Conservation (phyloP, 106 monocot genomes). For the Apostasia shenzhenica region DNA sequence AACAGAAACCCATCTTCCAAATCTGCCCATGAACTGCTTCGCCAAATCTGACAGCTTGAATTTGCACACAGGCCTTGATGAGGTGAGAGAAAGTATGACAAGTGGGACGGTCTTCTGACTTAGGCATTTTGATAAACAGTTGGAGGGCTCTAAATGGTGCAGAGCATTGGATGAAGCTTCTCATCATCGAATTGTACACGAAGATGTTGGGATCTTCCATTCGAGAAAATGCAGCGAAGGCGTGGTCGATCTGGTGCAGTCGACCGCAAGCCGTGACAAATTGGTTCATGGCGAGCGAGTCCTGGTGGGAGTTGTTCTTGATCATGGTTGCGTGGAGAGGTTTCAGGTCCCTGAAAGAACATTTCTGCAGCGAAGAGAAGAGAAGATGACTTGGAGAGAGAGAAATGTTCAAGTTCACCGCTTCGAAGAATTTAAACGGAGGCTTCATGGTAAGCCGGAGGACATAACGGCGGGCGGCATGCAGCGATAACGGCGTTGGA, state of each 20-base stretch:
- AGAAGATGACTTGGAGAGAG: not conserved
- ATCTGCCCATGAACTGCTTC: slow-evolving; percentile 32
- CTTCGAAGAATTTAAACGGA: not conserved
- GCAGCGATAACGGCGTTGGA: no score
- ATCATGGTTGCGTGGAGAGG: slow-evolving; percentile 24
- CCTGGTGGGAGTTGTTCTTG: slow-evolving; percentile 29
- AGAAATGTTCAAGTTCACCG: not conserved
- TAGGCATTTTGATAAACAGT: slow-evolving; percentile 21
- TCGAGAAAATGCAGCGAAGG: slow-evolving; percentile 20
- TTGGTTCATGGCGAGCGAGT: slow-evolving; percentile 45
- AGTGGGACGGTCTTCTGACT: slow-evolving; percentile 11
- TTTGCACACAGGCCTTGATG: slow-evolving; percentile 34
- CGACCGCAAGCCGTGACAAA: slow-evolving; percentile 34
- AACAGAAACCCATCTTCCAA: slow-evolving; percentile 34
- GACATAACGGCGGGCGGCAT: no score
- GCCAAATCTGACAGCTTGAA: slow-evolving; percentile 8
- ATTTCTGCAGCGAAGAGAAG: slow-evolving; percentile 10
- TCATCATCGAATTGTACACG: slow-evolving; percentile 49
- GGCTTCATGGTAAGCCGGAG: no score
- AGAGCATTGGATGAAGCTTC: slow-evolving; percentile 21
- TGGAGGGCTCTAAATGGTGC: slow-evolving; percentile 15
- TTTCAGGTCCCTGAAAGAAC: slow-evolving; percentile 17
- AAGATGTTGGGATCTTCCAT: slow-evolving; percentile 37
- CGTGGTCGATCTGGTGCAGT: slow-evolving; percentile 20
- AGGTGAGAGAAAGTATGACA: slow-evolving; percentile 44